Percentiles rank a stretch among this genome's conserved stretches.
phyloP scores from a whole-genome alignment of 768 basidiomycete genomes.

The Boletales sp. region DNA sequence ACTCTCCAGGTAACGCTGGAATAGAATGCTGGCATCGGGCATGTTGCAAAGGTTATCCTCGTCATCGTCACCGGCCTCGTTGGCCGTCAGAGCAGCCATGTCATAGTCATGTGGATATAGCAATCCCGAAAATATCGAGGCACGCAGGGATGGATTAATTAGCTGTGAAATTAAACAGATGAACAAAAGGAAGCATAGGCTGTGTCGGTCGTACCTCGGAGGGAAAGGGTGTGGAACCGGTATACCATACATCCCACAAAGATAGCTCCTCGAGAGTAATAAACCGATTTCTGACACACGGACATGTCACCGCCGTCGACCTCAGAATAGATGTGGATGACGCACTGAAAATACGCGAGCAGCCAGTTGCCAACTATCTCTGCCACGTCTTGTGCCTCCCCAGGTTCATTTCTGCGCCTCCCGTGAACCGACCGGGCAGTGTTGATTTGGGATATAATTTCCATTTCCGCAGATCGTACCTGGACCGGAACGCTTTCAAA shows the following conservation, averaged over 20 bases:
- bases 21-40: conserved; percentile 75
- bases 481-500: conserved; percentile 32
- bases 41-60: conserved; percentile 45
- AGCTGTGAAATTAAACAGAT: conserved; percentile 38
- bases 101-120: conserved; percentile 53
- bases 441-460: conserved; percentile 23
- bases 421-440: conserved; percentile 16
- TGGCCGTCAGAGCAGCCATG: conserved; percentile 1
- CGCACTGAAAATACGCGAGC: conserved; percentile 47
- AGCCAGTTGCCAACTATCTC: conserved; percentile 48
- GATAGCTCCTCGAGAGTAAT: conserved; percentile 45
- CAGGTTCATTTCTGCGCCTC: conserved; percentile 17
- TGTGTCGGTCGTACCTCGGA: conserved; percentile 47
- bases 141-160: conserved; percentile 66
- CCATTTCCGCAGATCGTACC: conserved; percentile 34
- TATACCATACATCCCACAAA: conserved; percentile 76
- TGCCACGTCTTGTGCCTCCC: conserved; percentile 15
- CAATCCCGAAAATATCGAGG: conserved; percentile 58
- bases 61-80: conserved; percentile 19
- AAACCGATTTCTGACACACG: conserved; percentile 37
- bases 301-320: neutral
- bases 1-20: conserved; percentile 72
- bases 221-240: conserved; percentile 59
- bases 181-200: neutral
- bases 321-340: neutral